Base-by-base conservation (phyloP, 768 basidiomycete species). In the Cubamyces lactineus region DNA sequence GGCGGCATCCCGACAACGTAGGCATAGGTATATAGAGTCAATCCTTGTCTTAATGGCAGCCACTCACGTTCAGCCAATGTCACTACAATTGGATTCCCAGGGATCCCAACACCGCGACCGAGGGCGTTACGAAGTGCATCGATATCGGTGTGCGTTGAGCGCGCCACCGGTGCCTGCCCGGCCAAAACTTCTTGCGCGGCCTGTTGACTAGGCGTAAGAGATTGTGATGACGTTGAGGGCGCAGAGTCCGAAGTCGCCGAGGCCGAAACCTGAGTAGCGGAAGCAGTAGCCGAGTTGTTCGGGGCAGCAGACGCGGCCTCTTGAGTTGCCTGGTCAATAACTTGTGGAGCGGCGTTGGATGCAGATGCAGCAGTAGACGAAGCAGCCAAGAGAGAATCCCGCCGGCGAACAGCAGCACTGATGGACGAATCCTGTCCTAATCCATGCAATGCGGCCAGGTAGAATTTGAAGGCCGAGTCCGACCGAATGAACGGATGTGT, bases 21-120 rank as follows among this genome's bases (percentile, higher is more conserved):
- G 41, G 23, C 21, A 17, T 11, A 30, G 30, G 17, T 26, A 12
- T 5, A 28, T 16, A 1, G 15, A 28, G 26, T 4, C 9, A 49
- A 16, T 6, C 7, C 1, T 2, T 6, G 9, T 40, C 54, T 55
- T 8, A 23, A n/a, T 55, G 46, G 19, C n/a, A 60, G 45, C 45
- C 17, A 80, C 89, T 73, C 69, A 90, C 93, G 85, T 81, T 94
- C 92, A 63, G 86, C 86, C 65, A 95, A 83, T 24, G 91, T 83
- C 41, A 95, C 94, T 49, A 90, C 84, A 34, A 96, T 86, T 5
- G 94, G 94, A 61, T 83, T 83, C 0, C 73, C 73, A 34, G 72
- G 77, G 19, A 78, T 76, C 24, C 81, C 82, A 12, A 77, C 77
- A 17, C 77, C 79, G 52, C 77, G 71, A 61, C 77, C 72, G 50